Base-by-base conservation (phyloP, 2,329 filamentous ascomycete species). In the Stachybotrys elegans region DNA sequence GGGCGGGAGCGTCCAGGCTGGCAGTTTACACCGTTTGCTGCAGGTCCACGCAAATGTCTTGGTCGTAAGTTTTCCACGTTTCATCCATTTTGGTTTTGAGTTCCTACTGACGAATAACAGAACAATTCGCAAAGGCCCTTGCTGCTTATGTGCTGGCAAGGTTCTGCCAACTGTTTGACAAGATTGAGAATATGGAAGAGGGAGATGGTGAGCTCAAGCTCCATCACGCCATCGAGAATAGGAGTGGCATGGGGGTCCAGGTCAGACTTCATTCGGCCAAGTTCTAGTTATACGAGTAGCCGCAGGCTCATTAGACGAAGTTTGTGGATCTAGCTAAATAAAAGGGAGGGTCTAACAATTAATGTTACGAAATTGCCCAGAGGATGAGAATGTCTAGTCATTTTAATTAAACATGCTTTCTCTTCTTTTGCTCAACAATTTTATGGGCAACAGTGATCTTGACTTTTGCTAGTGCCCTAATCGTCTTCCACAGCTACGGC, bases 11-110 rank as follows among this genome's bases (percentile, higher is more conserved):
- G 47, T 3, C 53, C 54, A 4, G 51, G 54, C 17, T 59, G 55
- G 57, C 52, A 57, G 19, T 59, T 50, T 31, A 48, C 57, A 6
- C 56, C 57, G 4, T 59, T 59, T 43, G 57, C 56, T 22, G 54
- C 54, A 19, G 57, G 57, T 2, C 57, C 56, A 6, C 49, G 57
- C 21, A 59, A 57, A 42, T 59, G 57, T 46, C 51, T 59, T 13
- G 57, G 57, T 9, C 55, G 57, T 46, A 54, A 57, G 32, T 59
- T 55, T 39, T 53, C 56, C 13, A 20, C 4, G 12, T 23, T 20
- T 19, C 21, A 5, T 6, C 34, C 12, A 36, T 16, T 19, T 5
- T n/a, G n/a, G n/a, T n/a, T n/a, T n/a, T n/a, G n/a, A n/a, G n/a
- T n/a, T n/a, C n/a, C n/a, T n/a, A n/a, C n/a, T n/a, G n/a, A n/a